These are phyloP conservation scores for Laburnicola sp. DNA, from an alignment of 2,329 filamentous ascomycete genomes.

Conservation along the genomic window DNA sequence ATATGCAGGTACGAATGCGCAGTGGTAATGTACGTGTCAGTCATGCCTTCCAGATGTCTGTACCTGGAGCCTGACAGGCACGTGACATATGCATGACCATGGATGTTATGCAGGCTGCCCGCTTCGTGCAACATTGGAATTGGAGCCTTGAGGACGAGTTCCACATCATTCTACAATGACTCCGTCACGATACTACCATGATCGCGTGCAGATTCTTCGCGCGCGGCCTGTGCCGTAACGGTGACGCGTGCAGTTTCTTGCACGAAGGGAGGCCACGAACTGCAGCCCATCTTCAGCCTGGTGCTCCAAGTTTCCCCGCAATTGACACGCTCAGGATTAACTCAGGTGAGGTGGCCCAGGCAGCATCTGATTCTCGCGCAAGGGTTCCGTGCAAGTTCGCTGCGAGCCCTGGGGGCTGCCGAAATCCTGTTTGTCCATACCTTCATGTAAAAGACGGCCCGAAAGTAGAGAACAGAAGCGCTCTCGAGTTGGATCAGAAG, in stretches of 20 bases:
- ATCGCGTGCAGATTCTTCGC: slow-evolving; percentile 13
- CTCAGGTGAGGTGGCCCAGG: not conserved
- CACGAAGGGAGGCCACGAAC: slow-evolving; percentile 4
- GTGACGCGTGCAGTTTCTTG: slow-evolving; percentile 11
- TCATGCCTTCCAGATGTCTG: no score
- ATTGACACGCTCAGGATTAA: not conserved
- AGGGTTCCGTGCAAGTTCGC: slow-evolving; percentile 10
- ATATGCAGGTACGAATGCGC: no score
- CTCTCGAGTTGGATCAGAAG: not conserved
- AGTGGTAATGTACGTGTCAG: no score
- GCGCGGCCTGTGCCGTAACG: slow-evolving; percentile 6
- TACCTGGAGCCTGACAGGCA: no score
- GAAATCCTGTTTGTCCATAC: slow-evolving; percentile 10
- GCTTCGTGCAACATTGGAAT: no score
- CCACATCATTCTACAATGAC: no score
- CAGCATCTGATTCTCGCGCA: slow-evolving; percentile 8
- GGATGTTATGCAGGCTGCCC: no score
- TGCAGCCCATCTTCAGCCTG: not conserved
- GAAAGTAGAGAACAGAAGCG: not conserved
- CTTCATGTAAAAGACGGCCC: not conserved
- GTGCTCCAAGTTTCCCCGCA: not conserved
- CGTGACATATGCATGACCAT: no score
- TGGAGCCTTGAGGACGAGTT: no score
- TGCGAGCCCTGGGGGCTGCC: slow-evolving; percentile 8
- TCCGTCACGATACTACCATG: not conserved